These are phyloP conservation scores for Trichosporon inkin DNA, from an alignment of 1,284 basidiomycete species.

Conservation along the genomic window DNA sequence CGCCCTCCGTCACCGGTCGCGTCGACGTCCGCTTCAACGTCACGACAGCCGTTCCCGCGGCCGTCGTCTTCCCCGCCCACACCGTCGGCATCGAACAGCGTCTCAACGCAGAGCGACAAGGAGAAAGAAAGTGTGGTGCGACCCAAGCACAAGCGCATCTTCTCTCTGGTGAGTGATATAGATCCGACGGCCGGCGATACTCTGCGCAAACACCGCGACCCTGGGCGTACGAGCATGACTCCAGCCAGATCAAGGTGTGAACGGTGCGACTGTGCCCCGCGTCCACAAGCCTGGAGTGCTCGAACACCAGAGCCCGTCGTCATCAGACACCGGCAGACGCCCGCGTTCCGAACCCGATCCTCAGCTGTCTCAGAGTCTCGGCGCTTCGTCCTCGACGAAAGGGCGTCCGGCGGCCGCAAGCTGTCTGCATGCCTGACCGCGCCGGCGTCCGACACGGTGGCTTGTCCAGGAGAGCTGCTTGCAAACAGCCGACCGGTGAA, in stretches of 20 bases:
- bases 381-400: too few species aligned
- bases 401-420: too few species aligned
- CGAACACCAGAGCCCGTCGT: too few species aligned
- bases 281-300: too few species aligned
- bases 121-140: neutral
- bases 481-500: too few species aligned
- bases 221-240: neutral
- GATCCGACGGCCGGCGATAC: neutral
- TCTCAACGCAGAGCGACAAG: neutral
- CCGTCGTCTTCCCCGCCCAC: neutral
- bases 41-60: neutral
- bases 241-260: neutral
- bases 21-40: neutral
- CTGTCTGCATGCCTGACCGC: too few species aligned
- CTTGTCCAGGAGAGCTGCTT: too few species aligned
- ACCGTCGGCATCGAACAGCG: neutral
- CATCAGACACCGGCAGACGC: too few species aligned
- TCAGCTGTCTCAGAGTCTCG: too few species aligned
- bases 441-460: neutral
- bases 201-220: neutral
- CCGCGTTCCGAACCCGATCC: too few species aligned
- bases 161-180: neutral
- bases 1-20: neutral
- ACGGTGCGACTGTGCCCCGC: too few species aligned
- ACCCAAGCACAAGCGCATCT: constrained; percentile 2